Base-by-base conservation (phyloP, 139 green algal species). In the Tetraselmis chui region DNA sequence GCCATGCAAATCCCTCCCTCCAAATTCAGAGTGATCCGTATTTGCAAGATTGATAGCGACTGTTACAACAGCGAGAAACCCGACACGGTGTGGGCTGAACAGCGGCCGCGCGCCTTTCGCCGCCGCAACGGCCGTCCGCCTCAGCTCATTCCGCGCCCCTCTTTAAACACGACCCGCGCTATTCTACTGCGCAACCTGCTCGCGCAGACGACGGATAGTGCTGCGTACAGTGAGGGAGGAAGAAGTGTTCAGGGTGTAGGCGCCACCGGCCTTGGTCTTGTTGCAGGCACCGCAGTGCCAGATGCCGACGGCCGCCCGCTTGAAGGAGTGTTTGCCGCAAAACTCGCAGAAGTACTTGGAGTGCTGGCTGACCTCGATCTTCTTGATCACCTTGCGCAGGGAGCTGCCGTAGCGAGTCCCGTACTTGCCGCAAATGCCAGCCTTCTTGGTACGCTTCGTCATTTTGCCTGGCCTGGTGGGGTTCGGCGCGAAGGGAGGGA, bases 391-490 rank as follows among this genome's bases (percentile, higher is more conserved):
- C 97, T 98, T 98, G 81, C 95, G 90, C 84, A 99, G 88, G 84
- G 88, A 95, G 77, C 95, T 92, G 85, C 97, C 97, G 91, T 99
- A 99, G 81, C 97, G 92, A 74, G 97, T 99, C 77, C 97, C 97
- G 87, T 99, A 99, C 94, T 99, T 99, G 87, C 97, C 97, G 78
- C 97, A 92, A 83, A 99, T 99, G 32, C 97, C 97, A 59, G 98
- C 97, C 95, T 99, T 99, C 93, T 99, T 99, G 2, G 97, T 99
- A 84, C 97, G 94, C 93, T 99, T 99, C 76, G 96, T 67, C 45
- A 67, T 67, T 18, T 5, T 67, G 45, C 45, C 45, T 5, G 45
- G 45, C 45, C 45, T 67, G 45, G 5, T 5, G 45, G 45, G 45
- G 45, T 5, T 5, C 45, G 5, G 45, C 11, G 45, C 11, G 5